Conservation (phyloP, 2,329 filamentous ascomycete species). For the Arthrobotrys pseudoclavata region DNA sequence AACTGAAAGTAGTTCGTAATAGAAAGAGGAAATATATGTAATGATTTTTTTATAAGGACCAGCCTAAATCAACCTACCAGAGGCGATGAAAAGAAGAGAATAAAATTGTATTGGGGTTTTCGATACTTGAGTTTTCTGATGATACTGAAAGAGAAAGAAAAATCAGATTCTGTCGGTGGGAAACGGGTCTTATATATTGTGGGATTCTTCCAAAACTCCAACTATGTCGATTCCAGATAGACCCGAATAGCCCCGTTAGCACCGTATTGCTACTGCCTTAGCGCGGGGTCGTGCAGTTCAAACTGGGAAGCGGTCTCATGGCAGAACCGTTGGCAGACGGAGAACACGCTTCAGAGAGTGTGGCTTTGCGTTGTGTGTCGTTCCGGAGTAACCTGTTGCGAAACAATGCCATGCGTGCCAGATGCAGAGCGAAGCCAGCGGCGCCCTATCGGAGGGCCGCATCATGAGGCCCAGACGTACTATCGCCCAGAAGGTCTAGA, state of each 20-base stretch:
- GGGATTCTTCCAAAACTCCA: background rate
- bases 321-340: constrained; percentile 40
- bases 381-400: constrained; percentile 41
- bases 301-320: constrained; percentile 30
- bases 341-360: constrained; percentile 28
- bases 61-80: constrained; percentile 59
- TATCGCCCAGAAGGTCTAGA: constrained; percentile 14
- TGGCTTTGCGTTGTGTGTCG: constrained; percentile 44
- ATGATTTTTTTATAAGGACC: constrained; percentile 33
- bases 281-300: constrained; percentile 19
- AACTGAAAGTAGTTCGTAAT: constrained; percentile 31
- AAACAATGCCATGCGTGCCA: constrained; percentile 32
- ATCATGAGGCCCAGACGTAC: constrained; percentile 35
- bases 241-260: background rate
- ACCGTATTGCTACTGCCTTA: constrained; percentile 6
- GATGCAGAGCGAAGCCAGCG: constrained; percentile 7
- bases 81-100: constrained; percentile 42
- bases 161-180: constrained; percentile 15
- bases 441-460: constrained; percentile 45
- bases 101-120: constrained; percentile 17
- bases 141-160: constrained; percentile 32
- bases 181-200: constrained; percentile 39
- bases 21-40: constrained; percentile 26
- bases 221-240: constrained; percentile 25
- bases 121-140: constrained; percentile 32